These are phyloP conservation scores for Lagenidium giganteum DNA, from an alignment of 352 stramenopile species.

Conservation along the genomic window DNA sequence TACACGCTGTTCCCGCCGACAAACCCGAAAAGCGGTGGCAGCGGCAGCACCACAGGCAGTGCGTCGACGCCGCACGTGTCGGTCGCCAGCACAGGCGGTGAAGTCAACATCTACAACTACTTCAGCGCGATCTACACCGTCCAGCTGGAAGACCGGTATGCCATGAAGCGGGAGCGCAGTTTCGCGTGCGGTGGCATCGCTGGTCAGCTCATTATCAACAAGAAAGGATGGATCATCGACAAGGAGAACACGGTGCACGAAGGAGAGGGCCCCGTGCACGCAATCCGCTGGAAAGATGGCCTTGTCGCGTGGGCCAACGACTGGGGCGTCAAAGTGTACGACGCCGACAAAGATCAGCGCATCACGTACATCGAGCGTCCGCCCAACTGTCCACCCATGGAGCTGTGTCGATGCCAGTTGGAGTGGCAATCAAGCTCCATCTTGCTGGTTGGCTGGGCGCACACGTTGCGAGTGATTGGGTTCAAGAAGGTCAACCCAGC, in stretches of 20 bases:
- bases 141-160: conserved; percentile 73
- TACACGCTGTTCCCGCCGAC: conserved; percentile 63
- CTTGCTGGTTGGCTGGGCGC: conserved; percentile 72
- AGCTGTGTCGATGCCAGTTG: conserved; percentile 75
- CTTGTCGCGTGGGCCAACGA: conserved; percentile 83
- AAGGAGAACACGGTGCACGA: conserved; percentile 83
- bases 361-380: conserved; percentile 82
- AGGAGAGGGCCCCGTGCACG: conserved; percentile 73
- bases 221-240: conserved; percentile 86
- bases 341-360: conserved; percentile 62
- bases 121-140: conserved; percentile 80
- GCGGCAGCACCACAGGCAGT: conserved; percentile 11
- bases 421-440: conserved; percentile 58
- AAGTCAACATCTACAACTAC: conserved; percentile 89
- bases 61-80: conserved; percentile 25
- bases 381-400: conserved; percentile 73
- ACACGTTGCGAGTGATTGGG: conserved; percentile 73
- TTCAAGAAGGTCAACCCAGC: conserved; percentile 47
- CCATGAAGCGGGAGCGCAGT: conserved; percentile 72
- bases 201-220: conserved; percentile 81
- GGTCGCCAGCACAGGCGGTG: conserved; percentile 61
- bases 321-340: conserved; percentile 85
- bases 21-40: conserved; percentile 18
- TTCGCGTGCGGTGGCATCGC: conserved; percentile 78
- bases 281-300: conserved; percentile 74